A percentile compares a stretch with the other conserved stretches of the same genome.
Evolutionary conservation across 345 rosid species (phyloP).

Genomic region (Citrus australasica): DNA sequence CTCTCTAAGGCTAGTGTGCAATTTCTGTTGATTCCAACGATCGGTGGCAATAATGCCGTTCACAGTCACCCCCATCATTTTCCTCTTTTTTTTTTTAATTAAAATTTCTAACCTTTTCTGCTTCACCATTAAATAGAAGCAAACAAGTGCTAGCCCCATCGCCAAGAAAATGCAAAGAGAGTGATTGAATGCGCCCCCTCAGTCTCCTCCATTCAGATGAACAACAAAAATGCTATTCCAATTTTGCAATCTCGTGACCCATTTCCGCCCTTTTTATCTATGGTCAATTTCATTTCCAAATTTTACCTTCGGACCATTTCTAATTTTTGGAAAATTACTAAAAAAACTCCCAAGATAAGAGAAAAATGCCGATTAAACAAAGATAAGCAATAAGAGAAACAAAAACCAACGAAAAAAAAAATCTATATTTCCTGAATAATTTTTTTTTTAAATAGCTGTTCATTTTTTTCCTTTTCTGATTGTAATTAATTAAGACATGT

Average conservation of each 20-base stretch:
- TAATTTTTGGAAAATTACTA: too few species aligned
- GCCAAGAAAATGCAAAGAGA: neutral
- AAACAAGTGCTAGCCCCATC: neutral
- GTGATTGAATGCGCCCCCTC: neutral
- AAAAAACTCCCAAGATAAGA: too few species aligned
- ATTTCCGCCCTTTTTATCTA: too few species aligned
- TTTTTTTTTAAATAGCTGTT: neutral
- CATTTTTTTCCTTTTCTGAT: neutral
- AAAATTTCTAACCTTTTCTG: neutral
- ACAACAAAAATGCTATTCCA: neutral
- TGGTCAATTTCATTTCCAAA: too few species aligned
- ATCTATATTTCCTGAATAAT: neutral
- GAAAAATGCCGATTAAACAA: neutral
- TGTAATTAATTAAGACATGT: conserved; percentile 36
- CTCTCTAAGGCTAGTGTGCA: neutral
- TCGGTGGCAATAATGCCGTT: neutral
- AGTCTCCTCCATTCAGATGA: neutral
- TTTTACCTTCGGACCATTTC: too few species aligned
- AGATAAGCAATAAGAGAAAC: neutral
- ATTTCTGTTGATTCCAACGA: neutral
- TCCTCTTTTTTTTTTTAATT: too few species aligned
- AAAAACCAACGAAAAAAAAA: neutral
- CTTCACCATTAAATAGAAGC: neutral
- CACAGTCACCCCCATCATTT: neutral
- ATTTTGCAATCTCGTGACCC: too few species aligned